These are phyloP conservation scores for Fusarium sambucinum DNA, from an alignment of 2,329 filamentous ascomycete species.

Conservation along the genomic window DNA sequence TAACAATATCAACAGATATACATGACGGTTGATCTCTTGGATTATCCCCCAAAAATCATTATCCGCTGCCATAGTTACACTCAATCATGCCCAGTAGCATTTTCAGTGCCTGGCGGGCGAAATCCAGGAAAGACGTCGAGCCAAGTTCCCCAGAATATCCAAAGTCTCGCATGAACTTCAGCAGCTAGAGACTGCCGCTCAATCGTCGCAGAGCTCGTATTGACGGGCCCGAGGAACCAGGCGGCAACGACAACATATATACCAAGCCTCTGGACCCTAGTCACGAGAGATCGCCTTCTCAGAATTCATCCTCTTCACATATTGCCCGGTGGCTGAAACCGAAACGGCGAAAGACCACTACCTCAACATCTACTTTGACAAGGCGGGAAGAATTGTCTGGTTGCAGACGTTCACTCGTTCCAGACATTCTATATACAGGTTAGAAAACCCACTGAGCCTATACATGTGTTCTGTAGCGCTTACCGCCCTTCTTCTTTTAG, in stretches of 20 bases:
- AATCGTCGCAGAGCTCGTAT: conserved; percentile 24
- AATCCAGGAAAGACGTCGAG: not conserved
- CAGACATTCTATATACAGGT: conserved; percentile 14
- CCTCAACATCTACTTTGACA: conserved; percentile 4
- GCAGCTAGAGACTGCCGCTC: conserved; percentile 32
- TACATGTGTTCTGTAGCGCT: not conserved
- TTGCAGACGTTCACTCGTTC: conserved; percentile 4
- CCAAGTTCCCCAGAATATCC: not conserved
- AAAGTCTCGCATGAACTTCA: conserved; percentile 3
- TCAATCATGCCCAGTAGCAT: conserved; percentile 34
- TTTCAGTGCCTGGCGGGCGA: conserved; percentile 15
- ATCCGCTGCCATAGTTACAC: conserved; percentile 10
- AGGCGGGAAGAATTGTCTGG: conserved; percentile 7
- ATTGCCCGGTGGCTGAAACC: conserved; percentile 28
- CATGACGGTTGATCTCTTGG: not conserved
- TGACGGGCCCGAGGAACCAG: conserved; percentile 7
- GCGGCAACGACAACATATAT: not conserved
- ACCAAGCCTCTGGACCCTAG: not conserved
- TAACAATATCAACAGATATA: not conserved
- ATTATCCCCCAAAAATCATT: conserved; percentile 15
- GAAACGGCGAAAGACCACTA: conserved; percentile 28
- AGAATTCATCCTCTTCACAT: conserved; percentile 19
- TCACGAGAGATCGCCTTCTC: conserved; percentile 17
- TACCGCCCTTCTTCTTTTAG: not conserved
- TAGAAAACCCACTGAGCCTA: not conserved